Percentiles rank a stretch among this genome's conserved stretches.
These are phyloP conservation scores for Galeopsis tetrahit DNA, from an alignment of 257 asterid genomes.

Conservation along the genomic window DNA sequence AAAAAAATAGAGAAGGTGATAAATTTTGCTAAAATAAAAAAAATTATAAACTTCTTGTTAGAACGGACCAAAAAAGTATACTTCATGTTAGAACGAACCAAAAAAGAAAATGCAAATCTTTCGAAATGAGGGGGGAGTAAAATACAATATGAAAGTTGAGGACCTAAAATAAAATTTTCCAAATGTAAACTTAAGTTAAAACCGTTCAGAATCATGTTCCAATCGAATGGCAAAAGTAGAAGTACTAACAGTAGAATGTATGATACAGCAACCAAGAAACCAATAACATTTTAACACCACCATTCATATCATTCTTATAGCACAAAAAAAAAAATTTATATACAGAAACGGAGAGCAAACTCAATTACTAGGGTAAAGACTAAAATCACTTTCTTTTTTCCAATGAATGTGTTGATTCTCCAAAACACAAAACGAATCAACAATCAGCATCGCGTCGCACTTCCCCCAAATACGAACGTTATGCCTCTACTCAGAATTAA, in stretches of 20 bases:
- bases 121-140: too few species aligned
- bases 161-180: neutral
- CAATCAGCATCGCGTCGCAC: neutral
- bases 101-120: too few species aligned
- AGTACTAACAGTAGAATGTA: neutral
- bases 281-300: neutral
- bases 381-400: neutral
- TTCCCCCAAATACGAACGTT: neutral
- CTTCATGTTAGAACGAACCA: too few species aligned
- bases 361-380: neutral
- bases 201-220: neutral
- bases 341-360: slow-evolving; percentile 2
- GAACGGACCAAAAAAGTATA: too few species aligned
- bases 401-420: slow-evolving; percentile 1
- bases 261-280: slow-evolving; percentile 3
- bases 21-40: too few species aligned
- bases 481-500: neutral
- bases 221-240: slow-evolving; percentile 12
- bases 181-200: neutral
- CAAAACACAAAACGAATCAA: slow-evolving; percentile 22
- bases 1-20: too few species aligned
- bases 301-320: neutral
- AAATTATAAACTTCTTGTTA: too few species aligned
- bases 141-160: neutral
- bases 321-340: slow-evolving; percentile 17